These are phyloP conservation scores for Tylopilus sp. DNA, from an alignment of 768 basidiomycete species.

Conservation along the genomic window DNA sequence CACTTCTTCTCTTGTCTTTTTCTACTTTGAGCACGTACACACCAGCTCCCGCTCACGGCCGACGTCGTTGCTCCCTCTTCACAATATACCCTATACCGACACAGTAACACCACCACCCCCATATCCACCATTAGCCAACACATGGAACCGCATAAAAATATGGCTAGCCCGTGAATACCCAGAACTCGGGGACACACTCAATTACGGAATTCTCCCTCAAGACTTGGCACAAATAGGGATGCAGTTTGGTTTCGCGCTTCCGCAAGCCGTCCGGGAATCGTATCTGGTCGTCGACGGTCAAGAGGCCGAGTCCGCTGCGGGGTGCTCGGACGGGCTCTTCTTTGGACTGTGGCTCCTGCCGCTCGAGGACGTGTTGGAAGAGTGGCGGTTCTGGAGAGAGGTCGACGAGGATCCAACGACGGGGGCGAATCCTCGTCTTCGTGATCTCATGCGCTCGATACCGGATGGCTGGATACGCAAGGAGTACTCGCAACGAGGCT, in stretches of 20 bases:
- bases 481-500: slow-evolving; percentile 91
- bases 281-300: slow-evolving; percentile 90
- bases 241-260: slow-evolving; percentile 81
- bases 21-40: slow-evolving; percentile 1
- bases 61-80: slow-evolving; percentile 63
- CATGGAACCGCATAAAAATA: slow-evolving; percentile 80
- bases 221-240: slow-evolving; percentile 81
- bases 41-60: slow-evolving; percentile 44
- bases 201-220: slow-evolving; percentile 80
- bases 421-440: slow-evolving; percentile 71
- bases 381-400: slow-evolving; percentile 96
- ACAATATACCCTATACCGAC: slow-evolving; percentile 49
- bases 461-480: slow-evolving; percentile 86
- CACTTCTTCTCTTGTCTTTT: slow-evolving; percentile 4
- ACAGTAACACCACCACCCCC: slow-evolving; percentile 35
- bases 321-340: slow-evolving; percentile 88
- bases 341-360: slow-evolving; percentile 94
- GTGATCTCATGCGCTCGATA: slow-evolving; percentile 80
- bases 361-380: slow-evolving; percentile 88
- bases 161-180: slow-evolving; percentile 88
- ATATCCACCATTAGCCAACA: slow-evolving; percentile 78
- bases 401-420: slow-evolving; percentile 87
- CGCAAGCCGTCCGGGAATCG: slow-evolving; percentile 85
- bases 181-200: slow-evolving; percentile 93
- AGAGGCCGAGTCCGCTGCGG: slow-evolving; percentile 84